These are phyloP conservation scores for Raffaelea albimanens DNA, from an alignment of 2,329 filamentous ascomycete species.

Conservation along the genomic window DNA sequence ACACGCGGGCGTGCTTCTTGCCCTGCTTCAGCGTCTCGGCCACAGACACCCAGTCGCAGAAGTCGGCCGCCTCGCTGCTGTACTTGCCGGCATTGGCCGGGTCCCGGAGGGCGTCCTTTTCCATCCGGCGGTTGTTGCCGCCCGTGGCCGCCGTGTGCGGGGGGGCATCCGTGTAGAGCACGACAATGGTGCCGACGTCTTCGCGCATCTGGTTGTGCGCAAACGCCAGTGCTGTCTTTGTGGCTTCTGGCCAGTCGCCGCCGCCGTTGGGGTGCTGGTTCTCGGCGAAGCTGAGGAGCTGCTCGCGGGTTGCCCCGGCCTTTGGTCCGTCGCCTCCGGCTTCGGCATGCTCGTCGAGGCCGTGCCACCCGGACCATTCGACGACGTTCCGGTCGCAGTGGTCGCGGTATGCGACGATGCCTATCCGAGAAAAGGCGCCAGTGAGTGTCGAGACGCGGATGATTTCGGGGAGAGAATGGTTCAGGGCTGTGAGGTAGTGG, in stretches of 20 bases:
- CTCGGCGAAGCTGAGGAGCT: constrained; percentile 25
- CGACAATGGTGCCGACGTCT: constrained; percentile 40
- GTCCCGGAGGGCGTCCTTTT: constrained; percentile 15
- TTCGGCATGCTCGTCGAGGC: constrained; percentile 6
- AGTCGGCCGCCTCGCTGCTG: constrained; percentile 23
- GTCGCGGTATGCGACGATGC: constrained; percentile 40
- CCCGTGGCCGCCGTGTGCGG: constrained; percentile 9
- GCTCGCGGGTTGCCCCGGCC: constrained; percentile 18
- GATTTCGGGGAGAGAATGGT: constrained; percentile 37
- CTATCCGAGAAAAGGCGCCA: constrained; percentile 38
- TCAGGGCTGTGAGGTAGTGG: constrained; percentile 31
- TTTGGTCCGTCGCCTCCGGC: not conserved
- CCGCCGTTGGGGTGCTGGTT: constrained; percentile 24
- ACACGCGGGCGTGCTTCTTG: constrained; percentile 32
- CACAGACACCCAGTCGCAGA: constrained; percentile 34
- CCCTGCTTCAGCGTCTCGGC: constrained; percentile 23
- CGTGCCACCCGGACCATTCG: constrained; percentile 41
- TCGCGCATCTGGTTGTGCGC: constrained; percentile 37
- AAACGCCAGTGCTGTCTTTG: constrained; percentile 36
- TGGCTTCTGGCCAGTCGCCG: constrained; percentile 36
- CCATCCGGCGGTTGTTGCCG: constrained; percentile 20
- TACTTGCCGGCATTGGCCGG: constrained; percentile 13
- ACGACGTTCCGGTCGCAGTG: constrained; percentile 27
- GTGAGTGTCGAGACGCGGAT: constrained; percentile 39
- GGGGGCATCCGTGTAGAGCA: constrained; percentile 30